Base-by-base conservation (phyloP, 805 yeast species). In the Barnettozyma siamensis region DNA sequence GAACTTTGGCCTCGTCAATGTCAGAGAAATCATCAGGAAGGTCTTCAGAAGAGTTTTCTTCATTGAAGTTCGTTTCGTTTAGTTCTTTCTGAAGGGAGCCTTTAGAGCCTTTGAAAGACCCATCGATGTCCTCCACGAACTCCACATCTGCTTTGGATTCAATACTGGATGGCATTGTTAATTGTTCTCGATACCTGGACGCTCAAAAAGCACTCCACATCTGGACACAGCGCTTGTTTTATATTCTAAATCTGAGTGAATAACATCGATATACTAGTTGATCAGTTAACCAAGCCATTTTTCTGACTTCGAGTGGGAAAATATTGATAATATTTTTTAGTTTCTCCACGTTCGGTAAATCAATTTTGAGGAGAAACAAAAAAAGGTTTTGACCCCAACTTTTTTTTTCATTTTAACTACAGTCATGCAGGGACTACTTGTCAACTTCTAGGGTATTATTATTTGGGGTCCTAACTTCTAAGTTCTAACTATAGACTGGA, bases 1-100 rank as follows among this genome's bases (percentile, higher is more conserved):
- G 40, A 15, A 70, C 59, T 16, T 47, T 42, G 11, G 46, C 46
- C 39, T 62, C 65, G 23, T 48, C 43, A 16, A 47, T 41, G 29
- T 46, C 49, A 7, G 40, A 33, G 35, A 39, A 43, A 15, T 43
- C 42, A 20, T 42, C 44, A 7, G n/a, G 34, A n/a, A 12, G 20
- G 18, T 26, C 29, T 11, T 26, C 29, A 8, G n/a, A 11, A 26
- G n/a, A 26, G n/a, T 26, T 10, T 27, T 27, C 15, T 29, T 29
- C 31, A 13, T 15, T 13, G 29, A 27, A 27, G 7, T 21, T 6
- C 9, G 24, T 7, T 7, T 21, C 24, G 9, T 9, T 9, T 21
- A 21, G 24, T 21, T 21, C 24, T 26, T 26, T 26, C 6, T 26
- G n/a, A 26, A 11, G 7, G 12, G 29, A 26, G n/a, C 29, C 29